Base-by-base conservation (phyloP, 208 protist species). In the Balamuthia mandrillaris region DNA sequence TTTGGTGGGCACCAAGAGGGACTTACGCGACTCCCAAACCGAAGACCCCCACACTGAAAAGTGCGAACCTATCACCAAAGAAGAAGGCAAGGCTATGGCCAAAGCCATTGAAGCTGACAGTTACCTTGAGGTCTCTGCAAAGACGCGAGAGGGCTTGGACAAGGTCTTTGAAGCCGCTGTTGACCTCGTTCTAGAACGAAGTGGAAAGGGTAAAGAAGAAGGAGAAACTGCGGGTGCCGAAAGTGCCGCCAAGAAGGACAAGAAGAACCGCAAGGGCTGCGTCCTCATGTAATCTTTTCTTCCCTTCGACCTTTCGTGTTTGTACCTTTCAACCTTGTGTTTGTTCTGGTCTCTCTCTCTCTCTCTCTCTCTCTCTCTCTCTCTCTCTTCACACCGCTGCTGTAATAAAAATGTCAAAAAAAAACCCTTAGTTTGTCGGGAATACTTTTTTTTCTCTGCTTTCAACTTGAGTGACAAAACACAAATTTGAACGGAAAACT, bases 1-100 rank as follows among this genome's bases (percentile, higher is more conserved):
- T 33, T 39, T 91, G 5, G 78, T 91, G 45, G 89, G 88, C 44
- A 90, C 88, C 49, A 91, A 91, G 89, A 70, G 87, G 1, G 89
- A 91, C 85, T 68, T 91, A 33, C 77, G 89, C 68, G 89, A 88
- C 56, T 54, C 27, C 27, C 51, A 91, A 65, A 63, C 86, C 12
- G 82, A 84, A 33, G 88, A 91, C 68, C 88, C 89, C 45, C 87
- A 90, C 41, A 88, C 89, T 39, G 81, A 68, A 44, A 74, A 89
- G 47, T 90, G 81, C 72, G 88, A 91, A 63, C 89, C 88, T 61
- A 81, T 91, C 18, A 91, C 89, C 12, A 2, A 39, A 24, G 89
- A 91, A 29, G 86, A 90, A 51, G 74, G 49, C 74, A 58, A 81
- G 52, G 49, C 56, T 12, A 89, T 91, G 81, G 27, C 42, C 31